A percentile compares a stretch with the other conserved stretches of the same genome.
phyloP scores from a whole-genome alignment of 108 stramenopile species.

The Pseudonitzschia multiseries region DNA sequence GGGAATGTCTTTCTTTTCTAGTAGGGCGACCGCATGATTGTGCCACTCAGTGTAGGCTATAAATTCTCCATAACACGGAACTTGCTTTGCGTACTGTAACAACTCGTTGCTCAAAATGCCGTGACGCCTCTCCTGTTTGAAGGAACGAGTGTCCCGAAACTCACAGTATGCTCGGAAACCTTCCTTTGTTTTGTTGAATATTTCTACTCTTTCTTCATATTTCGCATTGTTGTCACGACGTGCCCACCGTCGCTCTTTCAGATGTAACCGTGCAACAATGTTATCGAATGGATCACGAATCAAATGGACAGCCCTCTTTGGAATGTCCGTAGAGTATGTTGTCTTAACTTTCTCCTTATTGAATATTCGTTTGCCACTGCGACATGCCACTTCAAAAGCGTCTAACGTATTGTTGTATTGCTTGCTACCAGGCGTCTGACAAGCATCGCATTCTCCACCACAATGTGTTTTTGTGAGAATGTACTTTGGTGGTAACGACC shows the following conservation, averaged over 20 bases:
- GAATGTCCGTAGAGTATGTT: conserved; percentile 24
- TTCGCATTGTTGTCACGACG: conserved; percentile 31
- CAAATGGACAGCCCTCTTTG: conserved; percentile 47
- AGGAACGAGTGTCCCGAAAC: conserved; percentile 40
- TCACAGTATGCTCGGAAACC: conserved; percentile 67
- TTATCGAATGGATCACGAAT: conserved; percentile 78
- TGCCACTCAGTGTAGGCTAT: conserved; percentile 70
- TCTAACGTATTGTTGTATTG: conserved; percentile 49
- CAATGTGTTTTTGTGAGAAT: conserved; percentile 81
- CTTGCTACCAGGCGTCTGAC: conserved; percentile 1
- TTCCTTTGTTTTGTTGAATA: conserved; percentile 22
- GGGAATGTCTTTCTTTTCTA: conserved; percentile 31
- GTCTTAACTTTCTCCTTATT: conserved; percentile 15
- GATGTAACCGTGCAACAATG: conserved; percentile 66
- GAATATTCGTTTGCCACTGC: conserved; percentile 19
- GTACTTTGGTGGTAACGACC: conserved; percentile 32
- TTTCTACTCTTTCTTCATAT: background rate
- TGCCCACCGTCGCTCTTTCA: conserved; percentile 42
- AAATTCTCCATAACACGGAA: conserved; percentile 72
- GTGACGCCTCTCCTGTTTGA: conserved; percentile 18
- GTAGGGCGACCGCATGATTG: conserved; percentile 42
- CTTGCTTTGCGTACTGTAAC: conserved; percentile 21
- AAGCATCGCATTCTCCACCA: conserved; percentile 30
- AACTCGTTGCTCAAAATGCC: conserved; percentile 21
- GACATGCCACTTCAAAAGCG: conserved; percentile 40